Percentiles rank a stretch among this genome's conserved stretches.
Evolutionary conservation across 2,329 filamentous ascomycete species (phyloP).

Genomic region (Cercospora sesami): DNA sequence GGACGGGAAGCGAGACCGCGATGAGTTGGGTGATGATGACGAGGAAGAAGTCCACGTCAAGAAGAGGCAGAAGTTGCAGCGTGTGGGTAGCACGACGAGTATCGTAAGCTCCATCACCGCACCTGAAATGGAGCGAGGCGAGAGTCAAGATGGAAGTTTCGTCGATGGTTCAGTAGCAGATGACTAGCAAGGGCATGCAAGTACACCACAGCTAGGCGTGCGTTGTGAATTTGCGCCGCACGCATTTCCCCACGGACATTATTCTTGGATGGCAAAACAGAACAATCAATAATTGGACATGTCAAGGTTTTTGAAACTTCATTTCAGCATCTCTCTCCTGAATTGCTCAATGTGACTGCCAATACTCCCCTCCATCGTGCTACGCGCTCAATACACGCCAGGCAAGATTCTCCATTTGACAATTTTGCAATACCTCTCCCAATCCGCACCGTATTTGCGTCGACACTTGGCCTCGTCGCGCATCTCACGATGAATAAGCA

Average conservation of each 20-base stretch:
- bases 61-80: constrained; percentile 41
- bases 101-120: constrained; percentile 31
- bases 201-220: not conserved
- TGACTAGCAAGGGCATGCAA: constrained; percentile 21
- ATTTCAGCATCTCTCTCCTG: not conserved
- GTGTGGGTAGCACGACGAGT: constrained; percentile 40
- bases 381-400: constrained; percentile 66
- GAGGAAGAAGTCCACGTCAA: constrained; percentile 38
- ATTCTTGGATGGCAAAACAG: not conserved
- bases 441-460: constrained; percentile 88
- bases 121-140: constrained; percentile 36
- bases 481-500: constrained; percentile 81
- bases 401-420: constrained; percentile 83
- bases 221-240: not conserved
- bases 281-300: not conserved
- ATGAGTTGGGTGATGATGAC: constrained; percentile 39
- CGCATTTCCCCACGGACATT: not conserved
- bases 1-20: constrained; percentile 38
- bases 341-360: not conserved
- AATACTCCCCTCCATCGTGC: not conserved
- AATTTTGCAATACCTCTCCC: constrained; percentile 81
- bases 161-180: constrained; percentile 37
- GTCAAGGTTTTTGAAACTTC: not conserved
- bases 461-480: constrained; percentile 90
- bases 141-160: constrained; percentile 42